phyloP scores from a whole-genome alignment of 208 protist species.

The Trypanosoma melophagium region DNA sequence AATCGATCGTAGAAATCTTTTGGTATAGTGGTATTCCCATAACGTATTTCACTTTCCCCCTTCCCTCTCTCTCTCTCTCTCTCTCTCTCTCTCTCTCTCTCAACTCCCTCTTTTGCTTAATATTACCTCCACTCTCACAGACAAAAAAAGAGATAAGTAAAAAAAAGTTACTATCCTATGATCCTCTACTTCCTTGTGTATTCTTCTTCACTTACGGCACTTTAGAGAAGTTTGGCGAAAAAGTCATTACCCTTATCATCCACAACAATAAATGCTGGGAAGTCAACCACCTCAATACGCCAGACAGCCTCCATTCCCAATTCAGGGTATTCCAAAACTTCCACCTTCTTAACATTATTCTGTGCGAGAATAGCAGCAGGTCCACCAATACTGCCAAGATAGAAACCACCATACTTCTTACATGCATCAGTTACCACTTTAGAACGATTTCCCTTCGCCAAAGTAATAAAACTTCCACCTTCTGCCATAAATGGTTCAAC shows the following conservation, averaged over 20 bases:
- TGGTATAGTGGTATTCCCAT: too few species aligned
- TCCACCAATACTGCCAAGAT: slow-evolving; percentile 97
- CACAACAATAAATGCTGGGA: slow-evolving; percentile 97
- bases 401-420: slow-evolving; percentile 96
- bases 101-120: too few species aligned
- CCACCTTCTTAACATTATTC: slow-evolving; percentile 93
- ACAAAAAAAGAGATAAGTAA: not conserved
- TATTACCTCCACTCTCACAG: not conserved
- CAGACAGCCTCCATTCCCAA: slow-evolving; percentile 93
- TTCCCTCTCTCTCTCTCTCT: not conserved
- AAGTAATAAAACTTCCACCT: slow-evolving; percentile 91
- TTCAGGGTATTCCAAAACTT: slow-evolving; percentile 90
- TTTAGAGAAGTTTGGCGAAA: slow-evolving; percentile 66
- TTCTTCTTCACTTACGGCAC: slow-evolving; percentile 3
- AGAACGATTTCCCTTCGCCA: slow-evolving; percentile 97
- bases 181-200: slow-evolving; percentile 5
- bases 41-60: too few species aligned
- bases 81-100: not conserved
- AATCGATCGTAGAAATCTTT: too few species aligned
- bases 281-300: slow-evolving; percentile 95
- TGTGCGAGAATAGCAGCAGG: slow-evolving; percentile 93
- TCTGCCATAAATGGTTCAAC: slow-evolving; percentile 92
- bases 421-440: slow-evolving; percentile 92
- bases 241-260: slow-evolving; percentile 98
- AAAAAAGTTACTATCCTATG: not conserved